Conservation (phyloP, 139 green algal species). For the Ettlia oleoabundans region DNA sequence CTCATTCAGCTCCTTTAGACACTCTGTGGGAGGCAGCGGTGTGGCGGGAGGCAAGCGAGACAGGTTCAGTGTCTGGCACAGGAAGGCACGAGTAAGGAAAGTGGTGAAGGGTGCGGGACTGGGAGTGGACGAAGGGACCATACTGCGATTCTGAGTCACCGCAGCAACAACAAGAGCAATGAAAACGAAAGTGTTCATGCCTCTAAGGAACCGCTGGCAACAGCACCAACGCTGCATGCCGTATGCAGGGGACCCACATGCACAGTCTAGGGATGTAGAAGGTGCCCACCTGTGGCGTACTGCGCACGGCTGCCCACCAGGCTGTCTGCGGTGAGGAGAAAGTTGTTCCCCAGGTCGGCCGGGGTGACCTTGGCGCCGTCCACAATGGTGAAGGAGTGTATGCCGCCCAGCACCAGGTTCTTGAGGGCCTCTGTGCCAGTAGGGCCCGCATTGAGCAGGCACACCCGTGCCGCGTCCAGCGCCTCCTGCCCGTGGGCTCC, state of each 20-base stretch:
- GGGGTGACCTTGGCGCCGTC: conserved; percentile 77
- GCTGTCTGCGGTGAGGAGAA: conserved; percentile 68
- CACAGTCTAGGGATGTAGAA: too few species aligned
- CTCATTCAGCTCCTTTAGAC: conserved; percentile 94
- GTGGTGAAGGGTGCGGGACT: too few species aligned
- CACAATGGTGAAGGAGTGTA: conserved; percentile 93
- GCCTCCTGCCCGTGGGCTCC: conserved; percentile 81
- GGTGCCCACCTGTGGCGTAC: conserved; percentile 20
- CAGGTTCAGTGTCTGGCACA: neutral
- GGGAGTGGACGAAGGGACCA: too few species aligned
- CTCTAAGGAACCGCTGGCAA: too few species aligned
- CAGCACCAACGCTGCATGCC: neutral
- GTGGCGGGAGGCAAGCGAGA: neutral
- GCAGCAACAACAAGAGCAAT: too few species aligned
- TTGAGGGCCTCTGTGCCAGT: conserved; percentile 94
- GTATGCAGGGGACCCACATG: too few species aligned
- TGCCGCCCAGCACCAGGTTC: conserved; percentile 97
- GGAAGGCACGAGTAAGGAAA: too few species aligned
- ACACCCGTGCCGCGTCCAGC: conserved; percentile 73
- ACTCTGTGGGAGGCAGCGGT: conserved; percentile 17
- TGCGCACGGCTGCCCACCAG: conserved; percentile 43
- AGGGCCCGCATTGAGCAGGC: conserved; percentile 72
- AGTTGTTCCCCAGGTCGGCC: conserved; percentile 96
- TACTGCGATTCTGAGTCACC: too few species aligned
- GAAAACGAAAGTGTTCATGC: too few species aligned